Evolutionary conservation across 257 asterid genomes (phyloP).

Genomic region (Forsythia suspensa): DNA sequence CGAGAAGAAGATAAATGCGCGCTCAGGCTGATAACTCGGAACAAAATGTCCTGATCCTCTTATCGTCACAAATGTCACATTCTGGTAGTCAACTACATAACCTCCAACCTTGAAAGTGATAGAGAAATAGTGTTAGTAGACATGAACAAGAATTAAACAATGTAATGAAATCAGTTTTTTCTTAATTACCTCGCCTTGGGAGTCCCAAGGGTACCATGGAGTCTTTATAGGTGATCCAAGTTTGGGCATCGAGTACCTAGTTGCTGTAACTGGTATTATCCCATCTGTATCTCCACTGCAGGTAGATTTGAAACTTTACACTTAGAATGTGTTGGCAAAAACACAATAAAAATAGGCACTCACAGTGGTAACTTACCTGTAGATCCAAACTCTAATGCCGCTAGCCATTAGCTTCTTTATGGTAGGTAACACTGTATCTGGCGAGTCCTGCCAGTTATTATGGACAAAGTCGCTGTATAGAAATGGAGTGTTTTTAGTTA

Average conservation of each 20-base stretch:
- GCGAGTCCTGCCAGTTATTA: slow-evolving; percentile 32
- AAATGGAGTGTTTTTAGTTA: not conserved
- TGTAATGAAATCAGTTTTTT: not conserved
- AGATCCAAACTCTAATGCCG: slow-evolving; percentile 47
- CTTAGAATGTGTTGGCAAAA: not conserved
- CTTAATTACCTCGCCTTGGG: slow-evolving; percentile 29
- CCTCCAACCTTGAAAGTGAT: slow-evolving; percentile 59
- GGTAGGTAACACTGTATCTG: slow-evolving; percentile 31
- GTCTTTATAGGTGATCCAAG: slow-evolving; percentile 29
- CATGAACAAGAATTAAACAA: not conserved
- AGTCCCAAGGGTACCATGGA: slow-evolving; percentile 53
- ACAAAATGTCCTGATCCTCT: slow-evolving; percentile 63
- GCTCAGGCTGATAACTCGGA: slow-evolving; percentile 57
- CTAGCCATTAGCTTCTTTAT: slow-evolving; percentile 41
- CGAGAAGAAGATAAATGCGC: slow-evolving; percentile 42
- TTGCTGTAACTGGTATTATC: slow-evolving; percentile 42
- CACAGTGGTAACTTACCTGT: slow-evolving; percentile 27
- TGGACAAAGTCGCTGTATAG: slow-evolving; percentile 12
- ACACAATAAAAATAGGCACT: not conserved
- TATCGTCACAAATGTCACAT: slow-evolving; percentile 49
- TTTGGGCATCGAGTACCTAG: slow-evolving; percentile 42
- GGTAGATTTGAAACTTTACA: not conserved
- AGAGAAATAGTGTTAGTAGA: not conserved
- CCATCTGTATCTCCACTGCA: slow-evolving; percentile 43
- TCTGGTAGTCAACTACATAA: slow-evolving; percentile 46